Conservation (phyloP, 164 flowering plant species). For the Dillenia suffruticosa region DNA sequence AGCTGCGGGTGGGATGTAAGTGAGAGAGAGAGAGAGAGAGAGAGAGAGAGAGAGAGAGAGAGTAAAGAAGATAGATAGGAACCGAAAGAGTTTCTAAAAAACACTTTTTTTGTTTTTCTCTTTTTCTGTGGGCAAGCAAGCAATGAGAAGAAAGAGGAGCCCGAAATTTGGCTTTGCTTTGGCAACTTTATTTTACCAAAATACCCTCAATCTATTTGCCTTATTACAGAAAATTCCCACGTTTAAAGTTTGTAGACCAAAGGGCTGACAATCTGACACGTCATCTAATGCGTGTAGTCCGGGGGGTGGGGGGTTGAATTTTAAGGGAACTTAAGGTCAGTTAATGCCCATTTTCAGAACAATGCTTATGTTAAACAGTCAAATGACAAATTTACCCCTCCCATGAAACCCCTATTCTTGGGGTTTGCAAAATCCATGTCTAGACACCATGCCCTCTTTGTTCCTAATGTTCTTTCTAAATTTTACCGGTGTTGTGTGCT, state of each 20-base stretch:
- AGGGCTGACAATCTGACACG: neutral
- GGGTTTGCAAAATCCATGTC: too few species aligned
- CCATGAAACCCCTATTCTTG: too few species aligned
- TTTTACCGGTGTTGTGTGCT: too few species aligned
- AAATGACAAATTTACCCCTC: too few species aligned
- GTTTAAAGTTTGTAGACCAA: too few species aligned
- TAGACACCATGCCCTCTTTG: too few species aligned
- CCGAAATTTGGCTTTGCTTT: constrained; percentile 5
- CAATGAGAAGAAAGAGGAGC: constrained; percentile 13
- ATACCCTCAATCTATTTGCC: neutral
- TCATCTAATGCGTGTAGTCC: neutral
- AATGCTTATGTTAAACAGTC: too few species aligned
- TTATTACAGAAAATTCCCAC: neutral
- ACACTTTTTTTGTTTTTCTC: constrained; percentile 5
- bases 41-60: constrained; percentile 10
- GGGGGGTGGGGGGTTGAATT: too few species aligned
- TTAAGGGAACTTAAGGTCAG: too few species aligned
- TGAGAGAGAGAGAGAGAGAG: constrained; percentile 1
- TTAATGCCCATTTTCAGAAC: too few species aligned
- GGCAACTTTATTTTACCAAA: neutral
- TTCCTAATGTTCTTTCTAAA: too few species aligned
- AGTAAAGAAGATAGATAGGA: constrained; percentile 1
- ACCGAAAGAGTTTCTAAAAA: neutral
- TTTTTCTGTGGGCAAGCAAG: neutral
- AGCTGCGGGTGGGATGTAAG: neutral